phyloP scores from a whole-genome alignment of 768 basidiomycete genomes.

The Lactarius hengduanensis region DNA sequence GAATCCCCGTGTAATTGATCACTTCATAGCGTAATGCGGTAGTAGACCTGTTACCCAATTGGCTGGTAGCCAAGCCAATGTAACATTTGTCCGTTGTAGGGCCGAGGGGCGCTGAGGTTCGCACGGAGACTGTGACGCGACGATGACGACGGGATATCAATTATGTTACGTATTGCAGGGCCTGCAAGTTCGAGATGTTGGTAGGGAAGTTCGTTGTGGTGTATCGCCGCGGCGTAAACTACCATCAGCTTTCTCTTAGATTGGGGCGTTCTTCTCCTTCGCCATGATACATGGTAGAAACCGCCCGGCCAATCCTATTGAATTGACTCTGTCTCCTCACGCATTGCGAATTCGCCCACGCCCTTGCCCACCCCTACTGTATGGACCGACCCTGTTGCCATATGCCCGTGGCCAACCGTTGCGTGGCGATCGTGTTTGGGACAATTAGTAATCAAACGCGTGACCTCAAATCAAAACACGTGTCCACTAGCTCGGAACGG shows the following conservation, averaged over 20 bases:
- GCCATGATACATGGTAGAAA: not conserved
- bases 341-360: not conserved
- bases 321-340: not conserved
- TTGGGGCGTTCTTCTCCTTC: not conserved
- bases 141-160: not conserved
- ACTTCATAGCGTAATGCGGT: not conserved
- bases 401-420: not conserved
- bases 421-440: not conserved
- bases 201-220: too few relatives aligned
- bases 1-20: slow-evolving; percentile 1
- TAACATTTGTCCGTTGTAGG: not conserved
- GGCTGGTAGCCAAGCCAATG: not conserved
- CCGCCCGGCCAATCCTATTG: not conserved
- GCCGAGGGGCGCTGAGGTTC: not conserved
- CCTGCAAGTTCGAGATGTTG: not conserved
- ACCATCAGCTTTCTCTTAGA: not conserved
- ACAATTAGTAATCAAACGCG: not conserved
- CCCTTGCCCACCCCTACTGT: not conserved
- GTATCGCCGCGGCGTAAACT: not conserved
- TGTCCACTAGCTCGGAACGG: not conserved
- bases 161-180: not conserved
- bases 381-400: not conserved
- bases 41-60: not conserved
- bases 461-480: not conserved
- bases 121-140: not conserved